Base-by-base conservation (phyloP, 164 flowering plant genomes). In the Cinnamomum chago region DNA sequence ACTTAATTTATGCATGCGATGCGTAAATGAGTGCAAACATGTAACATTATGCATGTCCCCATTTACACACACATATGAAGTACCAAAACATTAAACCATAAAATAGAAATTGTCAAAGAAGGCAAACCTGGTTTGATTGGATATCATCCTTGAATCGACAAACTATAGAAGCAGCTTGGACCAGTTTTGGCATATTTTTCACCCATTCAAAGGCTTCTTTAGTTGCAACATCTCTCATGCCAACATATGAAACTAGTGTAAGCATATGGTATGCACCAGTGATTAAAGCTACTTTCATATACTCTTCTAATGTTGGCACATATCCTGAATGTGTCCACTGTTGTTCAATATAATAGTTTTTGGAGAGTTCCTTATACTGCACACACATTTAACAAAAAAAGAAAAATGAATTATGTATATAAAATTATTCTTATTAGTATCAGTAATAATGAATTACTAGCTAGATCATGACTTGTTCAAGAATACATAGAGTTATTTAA, bases 151-250 rank as follows among this genome's bases (percentile, higher is more conserved):
- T 40, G 22, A 68, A n/a, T 18, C 70, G 20, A 13, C 51, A 5
- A 68, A 33, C 15, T 14, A 35, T 3, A 68, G 14, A 30, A 68
- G 2, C 1, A 17, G 50, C 70, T 28, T 40, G 62, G n/a, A 77
- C 51, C 6, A 81, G 70, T 23, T 73, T 77, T 0, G 87, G 82
- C 13, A 33, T 6, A 15, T 24, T 73, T 18, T 33, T 1, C 0
- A 76, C n/a, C 89, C 89, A 84, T 1, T 84, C 76, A 47, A 80
- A 82, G 35, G 71, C 74, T 24, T 83, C 79, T 27, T 75, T 70
- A 12, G 82, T 75, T 2, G 72, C 85, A 24, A 78, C 2, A 0
- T 82, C 68, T 72, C 79, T 79, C 84, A 79, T 78, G 3, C 82
- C 82, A n/a, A 76, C 14, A 22, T 68, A 10, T 11, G 85, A 68